phyloP scores from a whole-genome alignment of 352 stramenopile genomes.

The Globisporangium rhizosaccharum region DNA sequence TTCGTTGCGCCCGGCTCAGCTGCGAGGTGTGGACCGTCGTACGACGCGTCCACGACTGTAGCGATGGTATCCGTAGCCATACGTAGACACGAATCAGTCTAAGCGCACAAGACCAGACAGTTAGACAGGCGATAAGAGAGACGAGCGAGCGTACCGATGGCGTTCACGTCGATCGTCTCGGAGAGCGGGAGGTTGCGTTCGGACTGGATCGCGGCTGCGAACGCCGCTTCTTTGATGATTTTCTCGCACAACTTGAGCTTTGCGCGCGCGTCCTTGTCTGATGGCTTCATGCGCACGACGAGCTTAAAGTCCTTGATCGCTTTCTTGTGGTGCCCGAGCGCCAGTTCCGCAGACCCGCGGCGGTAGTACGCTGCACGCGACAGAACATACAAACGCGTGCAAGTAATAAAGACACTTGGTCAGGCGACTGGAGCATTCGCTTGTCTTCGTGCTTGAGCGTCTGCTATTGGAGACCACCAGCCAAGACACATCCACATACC shows the following conservation, averaged over 20 bases:
- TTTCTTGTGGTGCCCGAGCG: slow-evolving; percentile 95
- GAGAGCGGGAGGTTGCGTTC: slow-evolving; percentile 91
- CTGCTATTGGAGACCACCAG: background rate
- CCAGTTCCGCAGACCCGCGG: slow-evolving; percentile 94
- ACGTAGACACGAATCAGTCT: background rate
- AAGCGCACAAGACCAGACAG: no score
- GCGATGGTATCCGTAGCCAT: background rate
- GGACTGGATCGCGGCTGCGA: slow-evolving; percentile 95
- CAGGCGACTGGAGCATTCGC: background rate
- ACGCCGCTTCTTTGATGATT: slow-evolving; percentile 94
- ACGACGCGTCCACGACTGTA: slow-evolving; percentile 69
- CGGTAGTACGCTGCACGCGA: slow-evolving; percentile 92
- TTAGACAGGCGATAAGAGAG: background rate
- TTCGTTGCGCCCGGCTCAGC: slow-evolving; percentile 50
- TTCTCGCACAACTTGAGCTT: slow-evolving; percentile 98
- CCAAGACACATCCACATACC: slow-evolving; percentile 22
- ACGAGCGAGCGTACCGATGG: slow-evolving; percentile 34
- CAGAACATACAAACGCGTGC: background rate
- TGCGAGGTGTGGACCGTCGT: slow-evolving; percentile 72
- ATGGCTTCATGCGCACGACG: slow-evolving; percentile 94
- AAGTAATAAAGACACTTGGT: background rate
- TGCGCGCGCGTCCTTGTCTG: slow-evolving; percentile 88
- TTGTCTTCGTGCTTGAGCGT: background rate
- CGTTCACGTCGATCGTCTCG: slow-evolving; percentile 89
- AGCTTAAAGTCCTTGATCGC: slow-evolving; percentile 96